phyloP scores from a whole-genome alignment of 169 alveolate genomes.

The Plasmodium reichenowi region DNA sequence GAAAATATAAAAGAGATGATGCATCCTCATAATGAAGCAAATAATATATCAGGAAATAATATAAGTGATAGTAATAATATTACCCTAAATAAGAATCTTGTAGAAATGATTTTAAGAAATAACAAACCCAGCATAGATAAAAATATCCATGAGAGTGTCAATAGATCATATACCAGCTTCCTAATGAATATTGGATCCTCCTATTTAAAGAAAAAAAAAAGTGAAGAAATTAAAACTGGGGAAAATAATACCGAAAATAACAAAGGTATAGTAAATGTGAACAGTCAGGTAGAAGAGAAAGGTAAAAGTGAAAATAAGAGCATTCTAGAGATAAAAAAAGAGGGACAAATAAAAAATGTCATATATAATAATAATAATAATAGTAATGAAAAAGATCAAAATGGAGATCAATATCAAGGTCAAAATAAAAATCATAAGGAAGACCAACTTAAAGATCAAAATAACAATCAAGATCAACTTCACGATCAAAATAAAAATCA shows the following conservation, averaged over 20 bases:
- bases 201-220: constrained; percentile 12
- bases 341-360: not conserved
- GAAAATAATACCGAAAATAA: not conserved
- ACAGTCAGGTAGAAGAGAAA: not conserved
- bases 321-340: not conserved
- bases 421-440: too few relatives aligned
- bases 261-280: not conserved
- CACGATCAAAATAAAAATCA: too few relatives aligned
- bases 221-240: not conserved
- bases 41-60: not conserved
- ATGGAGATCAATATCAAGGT: not conserved
- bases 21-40: not conserved
- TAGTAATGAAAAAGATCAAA: not conserved
- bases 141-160: constrained; percentile 4
- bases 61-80: not conserved
- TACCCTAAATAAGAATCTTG: constrained; percentile 20
- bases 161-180: constrained; percentile 34
- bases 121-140: constrained; percentile 31
- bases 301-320: not conserved
- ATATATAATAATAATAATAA: not conserved
- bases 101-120: constrained; percentile 56
- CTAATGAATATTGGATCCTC: constrained; percentile 46
- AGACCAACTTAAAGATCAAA: too few relatives aligned
- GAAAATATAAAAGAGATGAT: constrained; percentile 11
- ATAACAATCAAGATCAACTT: too few relatives aligned